Evolutionary conservation across 495 filamentous ascomycete species (phyloP), one percentile per base, ranked within the genome.

Genomic region (Tuber umbilicatum): DNA sequence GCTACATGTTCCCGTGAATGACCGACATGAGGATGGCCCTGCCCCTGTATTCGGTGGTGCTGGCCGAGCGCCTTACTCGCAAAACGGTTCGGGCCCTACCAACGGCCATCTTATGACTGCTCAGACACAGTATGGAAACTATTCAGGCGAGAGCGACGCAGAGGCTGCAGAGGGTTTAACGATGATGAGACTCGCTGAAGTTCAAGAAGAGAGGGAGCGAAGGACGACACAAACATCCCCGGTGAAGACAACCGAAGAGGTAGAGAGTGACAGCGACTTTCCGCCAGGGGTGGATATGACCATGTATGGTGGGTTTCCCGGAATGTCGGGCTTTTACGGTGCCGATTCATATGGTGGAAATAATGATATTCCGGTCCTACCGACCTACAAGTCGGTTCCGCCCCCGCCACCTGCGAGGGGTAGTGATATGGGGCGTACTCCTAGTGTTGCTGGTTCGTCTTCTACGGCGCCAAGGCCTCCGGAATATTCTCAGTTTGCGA

Each of bases 131-230:
- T 81, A 82, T 39, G 80, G 74, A 31, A 79, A 80, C 37, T 82
- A 82, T 74, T 78, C 78, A 19, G 76, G 95, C 75, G 92, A 93
- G 40, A 97, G 93, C 79, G 95, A 99, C 76, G 89, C 93, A 0
- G 95, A 99, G 83, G 94, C 93, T 39, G 91, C 91, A 35, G 93
- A 92, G 39, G 95, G 95, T 1, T 84, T 96, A 27, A 89, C 90
- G 77, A 93, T 94, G 80, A 87, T 99, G 87, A 90, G 89, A 45
- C 88, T 92, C 83, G 95, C 97, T 71, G 89, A 94, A 83, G 90
- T 97, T 81, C 93, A 97, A 68, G 81, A 76, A 35, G 80, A 78
- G 42, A 76, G 73, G n/a, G 71, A 76, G 37, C 73, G 68, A 35
- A 68, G 75, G 69, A 70, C 40, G 35, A 70, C 64, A 69, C 73